Evolutionary conservation across 208 protist species (phyloP).

Genomic region (Trypanosoma melophagium): DNA sequence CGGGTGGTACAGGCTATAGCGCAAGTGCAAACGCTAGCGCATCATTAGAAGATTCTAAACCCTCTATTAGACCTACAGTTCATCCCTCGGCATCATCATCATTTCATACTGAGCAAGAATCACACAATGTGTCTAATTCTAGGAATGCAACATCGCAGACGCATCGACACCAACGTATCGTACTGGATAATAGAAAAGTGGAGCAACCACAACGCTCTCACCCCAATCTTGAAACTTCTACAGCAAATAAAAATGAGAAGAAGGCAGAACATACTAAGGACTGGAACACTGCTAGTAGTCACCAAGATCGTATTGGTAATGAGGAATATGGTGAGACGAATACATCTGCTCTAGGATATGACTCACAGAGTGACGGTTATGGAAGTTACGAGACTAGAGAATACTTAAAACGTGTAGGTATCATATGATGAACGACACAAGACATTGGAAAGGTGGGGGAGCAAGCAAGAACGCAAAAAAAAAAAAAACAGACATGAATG

Average conservation of each 20-base stretch:
- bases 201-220: neutral
- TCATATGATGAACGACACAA: conserved; percentile 33
- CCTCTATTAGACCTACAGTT: conserved; percentile 5
- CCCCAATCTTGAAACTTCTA: conserved; percentile 1
- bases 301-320: conserved; percentile 6
- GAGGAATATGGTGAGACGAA: conserved; percentile 9
- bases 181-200: conserved; percentile 18
- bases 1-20: conserved; percentile 19
- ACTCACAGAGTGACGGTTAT: conserved; percentile 86
- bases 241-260: conserved; percentile 1
- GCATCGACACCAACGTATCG: conserved; percentile 17
- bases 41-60: conserved; percentile 20
- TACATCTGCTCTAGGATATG: conserved; percentile 34
- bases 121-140: conserved; percentile 18
- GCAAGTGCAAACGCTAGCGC: conserved; percentile 26
- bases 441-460: neutral
- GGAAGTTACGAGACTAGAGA: conserved; percentile 85
- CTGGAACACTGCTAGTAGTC: conserved; percentile 18
- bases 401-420: conserved; percentile 77
- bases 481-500: conserved; percentile 1
- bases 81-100: conserved; percentile 18
- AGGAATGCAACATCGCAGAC: conserved; percentile 12
- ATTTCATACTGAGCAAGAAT: conserved; percentile 27
- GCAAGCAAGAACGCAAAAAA: neutral
- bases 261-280: conserved; percentile 18